Evolutionary conservation across 306 rosid genomes (phyloP).

Genomic region (Gynostemma pentaphyllum): DNA sequence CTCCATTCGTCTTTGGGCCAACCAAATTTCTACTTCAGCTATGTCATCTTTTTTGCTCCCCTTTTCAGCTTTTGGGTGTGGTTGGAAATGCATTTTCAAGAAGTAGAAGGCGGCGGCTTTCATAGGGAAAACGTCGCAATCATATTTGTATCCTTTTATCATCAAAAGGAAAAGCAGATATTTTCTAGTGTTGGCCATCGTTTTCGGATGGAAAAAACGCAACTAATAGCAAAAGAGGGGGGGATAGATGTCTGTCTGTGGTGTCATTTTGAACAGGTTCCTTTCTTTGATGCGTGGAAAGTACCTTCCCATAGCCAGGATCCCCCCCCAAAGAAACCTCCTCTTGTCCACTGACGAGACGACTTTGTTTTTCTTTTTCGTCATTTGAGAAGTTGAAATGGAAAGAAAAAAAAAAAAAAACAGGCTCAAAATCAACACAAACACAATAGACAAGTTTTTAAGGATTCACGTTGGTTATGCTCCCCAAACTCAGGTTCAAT

Average conservation of each 20-base stretch:
- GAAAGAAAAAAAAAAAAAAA: neutral
- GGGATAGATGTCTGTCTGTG: neutral
- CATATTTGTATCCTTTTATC: neutral
- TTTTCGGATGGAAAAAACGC: neutral
- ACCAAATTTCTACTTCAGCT: constrained; percentile 2
- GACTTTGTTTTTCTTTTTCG: neutral
- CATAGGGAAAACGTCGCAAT: neutral
- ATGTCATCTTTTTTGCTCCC: neutral
- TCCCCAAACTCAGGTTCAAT: neutral
- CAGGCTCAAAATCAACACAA: neutral
- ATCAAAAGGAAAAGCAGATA: constrained; percentile 5
- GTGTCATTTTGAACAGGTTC: constrained; percentile 5
- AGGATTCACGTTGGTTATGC: neutral
- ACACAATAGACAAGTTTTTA: neutral
- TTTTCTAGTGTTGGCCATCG: constrained; percentile 6
- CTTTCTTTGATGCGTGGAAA: constrained; percentile 1
- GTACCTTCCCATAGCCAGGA: neutral
- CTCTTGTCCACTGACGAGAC: neutral
- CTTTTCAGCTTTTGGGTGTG: neutral
- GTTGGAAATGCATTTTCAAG: neutral
- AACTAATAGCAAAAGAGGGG: neutral
- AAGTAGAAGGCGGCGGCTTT: constrained; percentile 9
- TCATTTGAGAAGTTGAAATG: too few species aligned
- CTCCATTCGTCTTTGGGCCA: constrained; percentile 3
- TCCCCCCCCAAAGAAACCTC: neutral